Percentiles rank a stretch among this genome's conserved stretches.
Conservation (phyloP, 169 alveolate genomes). For the Plasmodium ovale region DNA sequence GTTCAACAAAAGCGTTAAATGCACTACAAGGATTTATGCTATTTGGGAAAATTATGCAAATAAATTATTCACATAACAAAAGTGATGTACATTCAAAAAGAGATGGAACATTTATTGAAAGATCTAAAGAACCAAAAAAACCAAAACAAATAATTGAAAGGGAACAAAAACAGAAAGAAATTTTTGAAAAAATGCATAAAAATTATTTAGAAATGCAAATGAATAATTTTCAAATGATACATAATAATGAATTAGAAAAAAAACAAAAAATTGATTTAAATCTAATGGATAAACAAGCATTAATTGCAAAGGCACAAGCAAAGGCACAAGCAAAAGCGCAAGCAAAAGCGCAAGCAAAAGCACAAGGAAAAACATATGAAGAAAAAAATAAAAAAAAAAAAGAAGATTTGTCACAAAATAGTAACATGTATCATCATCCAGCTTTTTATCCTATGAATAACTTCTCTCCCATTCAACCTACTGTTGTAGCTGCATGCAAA, state of each 20-base stretch:
- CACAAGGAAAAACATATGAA: conserved; percentile 49
- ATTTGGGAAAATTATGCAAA: conserved; percentile 86
- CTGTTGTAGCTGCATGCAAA: conserved; percentile 77
- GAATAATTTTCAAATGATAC: conserved; percentile 45
- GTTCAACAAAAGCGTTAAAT: conserved; percentile 84
- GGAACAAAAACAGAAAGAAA: conserved; percentile 79
- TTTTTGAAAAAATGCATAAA: conserved; percentile 81
- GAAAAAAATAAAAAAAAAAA: conserved; percentile 41
- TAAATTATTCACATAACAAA: conserved; percentile 86
- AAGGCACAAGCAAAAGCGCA: conserved; percentile 64
- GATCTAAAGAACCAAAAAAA: conserved; percentile 88
- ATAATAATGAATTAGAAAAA: conserved; percentile 26
- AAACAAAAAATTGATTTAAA: conserved; percentile 40
- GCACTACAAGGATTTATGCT: conserved; percentile 85
- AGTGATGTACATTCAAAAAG: conserved; percentile 86
- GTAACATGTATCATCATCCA: conserved; percentile 21
- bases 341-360: conserved; percentile 42
- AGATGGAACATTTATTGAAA: conserved; percentile 84
- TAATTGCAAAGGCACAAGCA: conserved; percentile 62
- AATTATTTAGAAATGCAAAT: conserved; percentile 78
- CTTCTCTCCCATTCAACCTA: background rate
- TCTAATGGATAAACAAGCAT: conserved; percentile 69
- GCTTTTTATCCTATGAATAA: conserved; percentile 55
- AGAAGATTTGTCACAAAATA: conserved; percentile 35
- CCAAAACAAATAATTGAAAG: conserved; percentile 86